phyloP scores from a whole-genome alignment of 2,329 filamentous ascomycete species.

The Pleochaeta shiraiana region DNA sequence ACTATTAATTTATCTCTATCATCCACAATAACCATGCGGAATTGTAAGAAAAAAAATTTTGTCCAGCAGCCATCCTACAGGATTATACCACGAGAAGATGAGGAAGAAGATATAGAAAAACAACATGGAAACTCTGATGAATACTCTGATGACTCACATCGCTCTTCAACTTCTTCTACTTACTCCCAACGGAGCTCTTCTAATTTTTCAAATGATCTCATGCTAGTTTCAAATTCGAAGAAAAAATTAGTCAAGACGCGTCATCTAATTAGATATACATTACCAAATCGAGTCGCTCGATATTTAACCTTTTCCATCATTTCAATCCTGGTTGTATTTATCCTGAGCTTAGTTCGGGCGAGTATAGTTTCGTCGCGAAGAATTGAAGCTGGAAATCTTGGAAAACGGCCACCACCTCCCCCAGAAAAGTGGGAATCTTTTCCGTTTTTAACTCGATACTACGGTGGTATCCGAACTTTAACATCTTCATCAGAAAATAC shows the following conservation, averaged over 20 bases:
- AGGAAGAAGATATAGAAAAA: slow-evolving; percentile 16
- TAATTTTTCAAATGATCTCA: slow-evolving; percentile 15
- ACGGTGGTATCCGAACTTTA: slow-evolving; percentile 63
- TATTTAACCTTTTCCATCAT: slow-evolving; percentile 57
- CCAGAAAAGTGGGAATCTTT: slow-evolving; percentile 63
- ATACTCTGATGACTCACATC: slow-evolving; percentile 24
- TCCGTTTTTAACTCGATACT: slow-evolving; percentile 68
- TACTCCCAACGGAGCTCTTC: slow-evolving; percentile 14
- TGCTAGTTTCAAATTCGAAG: slow-evolving; percentile 15
- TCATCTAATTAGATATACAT: slow-evolving; percentile 12
- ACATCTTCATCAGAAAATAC: slow-evolving; percentile 41
- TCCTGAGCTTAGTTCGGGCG: slow-evolving; percentile 50
- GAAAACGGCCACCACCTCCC: slow-evolving; percentile 39
- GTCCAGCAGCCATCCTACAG: too few relatives aligned
- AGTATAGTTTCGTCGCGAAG: slow-evolving; percentile 47
- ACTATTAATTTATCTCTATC: too few relatives aligned
- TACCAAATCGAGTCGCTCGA: slow-evolving; percentile 52
- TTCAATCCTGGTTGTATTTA: slow-evolving; percentile 49
- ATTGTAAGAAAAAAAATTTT: too few relatives aligned
- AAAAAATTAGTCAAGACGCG: slow-evolving; percentile 10
- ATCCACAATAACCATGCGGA: too few relatives aligned
- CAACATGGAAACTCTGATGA: slow-evolving; percentile 26
- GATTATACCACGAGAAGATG: too few relatives aligned
- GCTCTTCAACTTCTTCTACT: slow-evolving; percentile 18
- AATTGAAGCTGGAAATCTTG: slow-evolving; percentile 32